Evolutionary conservation across 805 yeast species (phyloP).

Genomic region (Saccharomycopsis sp.): DNA sequence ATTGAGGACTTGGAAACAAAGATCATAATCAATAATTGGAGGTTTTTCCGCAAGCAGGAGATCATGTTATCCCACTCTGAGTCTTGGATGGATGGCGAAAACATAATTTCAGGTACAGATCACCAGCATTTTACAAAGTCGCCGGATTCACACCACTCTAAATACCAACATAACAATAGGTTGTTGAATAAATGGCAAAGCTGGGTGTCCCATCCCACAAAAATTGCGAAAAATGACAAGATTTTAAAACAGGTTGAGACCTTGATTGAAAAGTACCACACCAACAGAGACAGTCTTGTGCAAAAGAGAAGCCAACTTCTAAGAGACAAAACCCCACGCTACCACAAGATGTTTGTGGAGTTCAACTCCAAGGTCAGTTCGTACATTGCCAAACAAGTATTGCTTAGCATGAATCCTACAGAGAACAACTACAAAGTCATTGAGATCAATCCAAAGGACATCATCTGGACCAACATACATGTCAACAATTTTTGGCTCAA

Average conservation of each 20-base stretch:
- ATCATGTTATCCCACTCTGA: background rate
- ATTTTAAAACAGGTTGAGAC: background rate
- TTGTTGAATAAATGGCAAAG: background rate
- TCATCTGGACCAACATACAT: constrained; percentile 60
- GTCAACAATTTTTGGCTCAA: constrained; percentile 31
- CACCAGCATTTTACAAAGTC: too few species aligned
- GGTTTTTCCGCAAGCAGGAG: constrained; percentile 8
- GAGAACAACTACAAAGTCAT: constrained; percentile 35
- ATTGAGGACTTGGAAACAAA: constrained; percentile 35
- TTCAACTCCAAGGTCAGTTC: constrained; percentile 52
- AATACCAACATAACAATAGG: background rate
- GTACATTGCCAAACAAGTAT: constrained; percentile 53
- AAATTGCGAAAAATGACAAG: constrained; percentile 9
- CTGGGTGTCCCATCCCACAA: background rate
- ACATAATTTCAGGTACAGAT: background rate
- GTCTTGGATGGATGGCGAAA: background rate
- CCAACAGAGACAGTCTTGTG: constrained; percentile 6
- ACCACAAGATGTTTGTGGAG: constrained; percentile 49
- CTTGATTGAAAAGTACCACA: constrained; percentile 6
- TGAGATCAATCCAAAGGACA: constrained; percentile 56
- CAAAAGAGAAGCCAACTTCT: constrained; percentile 9
- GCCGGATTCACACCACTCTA: background rate
- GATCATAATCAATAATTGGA: constrained; percentile 23
- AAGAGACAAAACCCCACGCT: constrained; percentile 10
- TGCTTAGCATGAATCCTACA: constrained; percentile 37